phyloP scores from a whole-genome alignment of 116 monocot species.

The Posidonia oceanica region DNA sequence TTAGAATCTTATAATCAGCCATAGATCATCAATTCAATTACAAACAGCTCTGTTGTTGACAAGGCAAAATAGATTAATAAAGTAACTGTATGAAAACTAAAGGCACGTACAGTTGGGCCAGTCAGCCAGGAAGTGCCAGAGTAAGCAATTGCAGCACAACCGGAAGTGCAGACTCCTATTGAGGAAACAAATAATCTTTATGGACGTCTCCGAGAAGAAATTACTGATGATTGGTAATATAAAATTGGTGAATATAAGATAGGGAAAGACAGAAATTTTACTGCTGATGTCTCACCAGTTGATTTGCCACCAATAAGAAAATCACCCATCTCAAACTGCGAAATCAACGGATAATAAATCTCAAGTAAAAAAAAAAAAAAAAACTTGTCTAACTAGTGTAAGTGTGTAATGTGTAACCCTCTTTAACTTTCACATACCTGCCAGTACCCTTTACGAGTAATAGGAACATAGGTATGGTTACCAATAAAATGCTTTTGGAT shows the following conservation, averaged over 20 bases:
- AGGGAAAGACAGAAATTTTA: conserved; percentile 1
- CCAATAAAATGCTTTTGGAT: conserved; percentile 61
- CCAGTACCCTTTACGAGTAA: conserved; percentile 79
- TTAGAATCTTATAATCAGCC: too few relatives aligned
- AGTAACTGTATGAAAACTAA: neutral
- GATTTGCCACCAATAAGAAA: conserved; percentile 34
- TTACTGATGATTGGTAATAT: neutral
- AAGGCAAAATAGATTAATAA: too few relatives aligned
- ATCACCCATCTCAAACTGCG: conserved; percentile 77
- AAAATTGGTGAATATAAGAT: neutral
- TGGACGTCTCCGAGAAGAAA: neutral
- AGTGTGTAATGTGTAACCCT: too few relatives aligned
- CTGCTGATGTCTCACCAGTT: conserved; percentile 26
- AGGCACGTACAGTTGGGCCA: conserved; percentile 49
- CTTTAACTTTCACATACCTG: conserved; percentile 31
- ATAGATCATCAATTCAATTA: too few relatives aligned
- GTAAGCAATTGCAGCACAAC: conserved; percentile 85
- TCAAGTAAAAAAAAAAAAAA: too few relatives aligned
- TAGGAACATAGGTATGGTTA: conserved; percentile 59
- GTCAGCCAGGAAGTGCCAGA: conserved; percentile 86
- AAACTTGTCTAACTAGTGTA: too few relatives aligned
- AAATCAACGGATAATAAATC: neutral
- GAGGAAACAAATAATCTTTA: conserved; percentile 5
- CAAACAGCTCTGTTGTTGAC: too few relatives aligned
- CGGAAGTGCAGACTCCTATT: conserved; percentile 57